Base-by-base conservation (phyloP, 495 filamentous ascomycete species). In the Penicillium tannophilum region DNA sequence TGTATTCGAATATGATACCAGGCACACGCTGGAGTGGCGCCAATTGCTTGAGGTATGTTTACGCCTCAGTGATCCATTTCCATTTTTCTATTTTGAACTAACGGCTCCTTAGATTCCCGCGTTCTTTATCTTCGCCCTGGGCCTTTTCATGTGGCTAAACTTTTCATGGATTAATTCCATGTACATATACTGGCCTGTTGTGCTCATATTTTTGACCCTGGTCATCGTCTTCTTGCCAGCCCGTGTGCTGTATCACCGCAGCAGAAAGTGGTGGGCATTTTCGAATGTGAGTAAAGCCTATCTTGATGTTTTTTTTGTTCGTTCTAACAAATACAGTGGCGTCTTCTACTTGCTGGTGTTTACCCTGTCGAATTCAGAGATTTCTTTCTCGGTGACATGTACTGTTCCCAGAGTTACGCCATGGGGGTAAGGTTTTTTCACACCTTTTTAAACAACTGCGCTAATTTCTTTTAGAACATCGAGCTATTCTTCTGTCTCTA, bases 381-480 rank as follows among this genome's bases (percentile, higher is more conserved):
- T 70, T 98, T 98, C 76, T 98, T 96, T 72, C 81, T 98, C 0
- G 94, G 94, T 16, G 94, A 98, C 68, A 97, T 98, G 82, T 96
- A 91, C 67, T 98, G 94, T 69, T 98, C 94, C 6, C 83, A 92
- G 52, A 94, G 92, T 8, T 98, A 98, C 72, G 80, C 87, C 30
- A 89, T 91, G 67, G 88, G 90, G 24, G 91, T 96, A 81, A 79
- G 91, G 85, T 6, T 10, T 39, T 10, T 16, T 14, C 10, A 1
- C 2, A 10, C 50, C 19, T 6, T 26, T 14, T 47, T 5, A 30
- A 9, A 23, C 20, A 16, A n/a, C 33, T 19, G 16, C 23, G 33
- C 73, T 80, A 60, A 80, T 54, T 3, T 3, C 24, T 26, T 30
- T 10, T 58, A 84, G 89, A 97, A 98, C 67, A 84, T 98, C 51